These are phyloP conservation scores for Fraxinus sp. DNA, from an alignment of 305 asterid species.

Conservation along the genomic window DNA sequence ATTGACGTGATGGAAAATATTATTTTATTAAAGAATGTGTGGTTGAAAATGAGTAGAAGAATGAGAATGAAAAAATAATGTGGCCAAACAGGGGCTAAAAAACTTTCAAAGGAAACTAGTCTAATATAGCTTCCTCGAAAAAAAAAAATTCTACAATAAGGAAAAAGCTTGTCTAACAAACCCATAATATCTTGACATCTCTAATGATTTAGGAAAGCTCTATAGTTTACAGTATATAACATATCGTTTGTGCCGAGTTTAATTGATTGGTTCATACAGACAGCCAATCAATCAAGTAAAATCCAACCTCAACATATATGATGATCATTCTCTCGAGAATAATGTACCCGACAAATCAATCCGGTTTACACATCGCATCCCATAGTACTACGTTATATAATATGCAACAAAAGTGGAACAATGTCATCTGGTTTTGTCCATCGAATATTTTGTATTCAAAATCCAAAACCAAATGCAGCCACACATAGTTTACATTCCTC, in stretches of 20 bases:
- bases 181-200: not conserved
- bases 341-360: not conserved
- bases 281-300: not conserved
- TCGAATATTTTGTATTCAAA: no score
- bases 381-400: not conserved
- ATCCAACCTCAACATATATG: not conserved
- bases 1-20: no score
- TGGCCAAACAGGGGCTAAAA: no score
- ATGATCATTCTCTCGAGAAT: not conserved
- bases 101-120: not conserved
- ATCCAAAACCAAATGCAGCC: not conserved
- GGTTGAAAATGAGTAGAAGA: no score
- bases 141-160: no score
- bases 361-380: not conserved
- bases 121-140: no score
- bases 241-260: not conserved
- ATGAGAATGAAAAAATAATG: no score
- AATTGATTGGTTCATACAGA: not conserved
- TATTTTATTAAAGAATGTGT: no score
- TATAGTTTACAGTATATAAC: not conserved
- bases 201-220: not conserved
- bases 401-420: no score
- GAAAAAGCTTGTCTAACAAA: not conserved
- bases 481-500: not conserved
- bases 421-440: not conserved